Evolutionary conservation across 768 basidiomycete species (phyloP).

Genomic region (Lepiota venenata): DNA sequence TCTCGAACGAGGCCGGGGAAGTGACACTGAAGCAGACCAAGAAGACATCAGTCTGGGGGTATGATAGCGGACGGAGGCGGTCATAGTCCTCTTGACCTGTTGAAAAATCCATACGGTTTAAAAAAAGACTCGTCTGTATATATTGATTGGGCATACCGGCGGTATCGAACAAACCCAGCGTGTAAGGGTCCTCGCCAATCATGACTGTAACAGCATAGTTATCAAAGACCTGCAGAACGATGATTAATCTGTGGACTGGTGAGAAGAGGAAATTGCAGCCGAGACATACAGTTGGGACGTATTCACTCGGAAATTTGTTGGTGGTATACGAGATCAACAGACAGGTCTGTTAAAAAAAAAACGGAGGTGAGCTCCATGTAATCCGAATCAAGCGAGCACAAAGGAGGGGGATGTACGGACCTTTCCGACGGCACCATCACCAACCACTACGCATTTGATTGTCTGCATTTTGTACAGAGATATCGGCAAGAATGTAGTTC

Average conservation of each 20-base stretch:
- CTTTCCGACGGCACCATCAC: conserved; percentile 98
- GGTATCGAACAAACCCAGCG: conserved; percentile 97
- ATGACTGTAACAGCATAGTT: conserved; percentile 99
- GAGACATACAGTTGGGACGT: conserved; percentile 89
- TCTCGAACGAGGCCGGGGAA: conserved; percentile 97
- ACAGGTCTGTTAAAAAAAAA: conserved; percentile 65
- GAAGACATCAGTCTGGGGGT: conserved; percentile 99
- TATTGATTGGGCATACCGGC: conserved; percentile 60
- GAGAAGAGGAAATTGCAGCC: conserved; percentile 21
- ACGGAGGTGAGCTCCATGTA: conserved; percentile 5
- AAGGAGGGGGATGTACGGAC: conserved; percentile 42
- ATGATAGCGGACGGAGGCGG: conserved; percentile 96
- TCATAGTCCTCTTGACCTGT: conserved; percentile 99
- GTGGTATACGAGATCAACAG: conserved; percentile 96
- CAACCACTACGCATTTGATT: conserved; percentile 96
- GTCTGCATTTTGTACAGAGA: conserved; percentile 71
- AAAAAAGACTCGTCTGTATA: conserved; percentile 10
- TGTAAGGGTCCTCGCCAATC: conserved; percentile 99
- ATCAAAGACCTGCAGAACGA: conserved; percentile 72
- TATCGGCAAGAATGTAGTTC: conserved; percentile 14
- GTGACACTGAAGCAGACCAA: conserved; percentile 99
- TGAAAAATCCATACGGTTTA: conserved; percentile 7
- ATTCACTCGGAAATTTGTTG: conserved; percentile 98
- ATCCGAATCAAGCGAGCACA: conserved; percentile 4
- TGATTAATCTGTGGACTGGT: conserved; percentile 16